A percentile compares a stretch with the other conserved stretches of the same genome.
These are phyloP conservation scores for Arabidopsis suecica DNA, from an alignment of 345 rosid species.

Conservation along the genomic window DNA sequence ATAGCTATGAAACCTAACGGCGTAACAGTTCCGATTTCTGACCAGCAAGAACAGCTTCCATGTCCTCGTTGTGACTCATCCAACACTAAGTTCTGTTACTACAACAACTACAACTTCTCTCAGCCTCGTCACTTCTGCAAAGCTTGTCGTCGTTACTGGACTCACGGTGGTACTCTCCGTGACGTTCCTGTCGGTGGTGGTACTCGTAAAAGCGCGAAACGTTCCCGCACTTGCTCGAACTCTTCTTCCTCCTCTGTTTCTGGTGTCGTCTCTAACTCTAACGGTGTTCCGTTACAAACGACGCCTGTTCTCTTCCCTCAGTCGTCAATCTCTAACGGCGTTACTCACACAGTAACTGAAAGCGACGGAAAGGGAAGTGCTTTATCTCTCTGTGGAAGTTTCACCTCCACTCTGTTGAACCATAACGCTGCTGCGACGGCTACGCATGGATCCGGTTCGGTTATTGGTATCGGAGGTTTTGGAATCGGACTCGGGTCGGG, in stretches of 20 bases:
- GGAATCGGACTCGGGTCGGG: slow-evolving; percentile 72
- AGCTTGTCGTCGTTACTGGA: slow-evolving; percentile 98
- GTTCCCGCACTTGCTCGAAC: slow-evolving; percentile 58
- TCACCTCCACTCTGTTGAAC: slow-evolving; percentile 72
- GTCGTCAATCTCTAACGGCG: slow-evolving; percentile 37
- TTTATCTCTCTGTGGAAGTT: slow-evolving; percentile 51
- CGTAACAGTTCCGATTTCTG: slow-evolving; percentile 42
- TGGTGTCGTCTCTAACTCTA: slow-evolving; percentile 44
- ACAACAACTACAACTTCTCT: slow-evolving; percentile 96
- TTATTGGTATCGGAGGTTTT: slow-evolving; percentile 70
- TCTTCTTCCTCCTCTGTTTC: slow-evolving; percentile 43
- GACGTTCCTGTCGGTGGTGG: slow-evolving; percentile 97
- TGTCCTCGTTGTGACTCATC: slow-evolving; percentile 94
- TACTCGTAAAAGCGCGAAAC: slow-evolving; percentile 78
- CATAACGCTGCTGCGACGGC: slow-evolving; percentile 49
- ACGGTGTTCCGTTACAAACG: slow-evolving; percentile 37
- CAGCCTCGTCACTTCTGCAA: slow-evolving; percentile 99
- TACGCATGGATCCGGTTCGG: slow-evolving; percentile 59
- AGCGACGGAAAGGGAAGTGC: slow-evolving; percentile 39
- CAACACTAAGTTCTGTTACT: slow-evolving; percentile 94
- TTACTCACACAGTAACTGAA: slow-evolving; percentile 16
- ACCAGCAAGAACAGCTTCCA: slow-evolving; percentile 84
- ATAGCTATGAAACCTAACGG: slow-evolving; percentile 45
- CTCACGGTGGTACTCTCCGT: slow-evolving; percentile 82
- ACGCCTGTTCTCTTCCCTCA: slow-evolving; percentile 62